These are phyloP conservation scores for Saturnispora kantuleensis DNA, from an alignment of 805 yeast genomes.

Conservation along the genomic window DNA sequence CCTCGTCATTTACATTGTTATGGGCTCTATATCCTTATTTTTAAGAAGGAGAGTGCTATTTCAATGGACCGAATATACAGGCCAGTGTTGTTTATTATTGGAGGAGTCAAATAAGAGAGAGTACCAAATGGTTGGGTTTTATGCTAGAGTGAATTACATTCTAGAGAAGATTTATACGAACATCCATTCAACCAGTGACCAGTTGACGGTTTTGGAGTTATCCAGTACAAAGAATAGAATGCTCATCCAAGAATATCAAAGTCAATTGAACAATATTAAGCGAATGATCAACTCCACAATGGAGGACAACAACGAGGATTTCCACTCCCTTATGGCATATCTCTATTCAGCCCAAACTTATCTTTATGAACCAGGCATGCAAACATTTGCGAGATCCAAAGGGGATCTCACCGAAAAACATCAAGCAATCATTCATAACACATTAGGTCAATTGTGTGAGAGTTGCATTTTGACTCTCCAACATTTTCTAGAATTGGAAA, in stretches of 20 bases:
- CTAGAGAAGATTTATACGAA: conserved; percentile 52
- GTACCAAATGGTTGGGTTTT: conserved; percentile 39
- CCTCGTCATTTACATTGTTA: conserved; percentile 48
- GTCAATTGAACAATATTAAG: conserved; percentile 33
- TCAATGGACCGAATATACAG: conserved; percentile 56
- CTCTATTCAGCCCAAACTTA: conserved; percentile 58
- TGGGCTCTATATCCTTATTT: conserved; percentile 56
- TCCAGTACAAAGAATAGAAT: conserved; percentile 27
- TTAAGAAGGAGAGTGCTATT: conserved; percentile 53
- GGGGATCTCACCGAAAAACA: conserved; percentile 24
- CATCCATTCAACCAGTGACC: conserved; percentile 34
- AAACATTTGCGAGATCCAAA: conserved; percentile 13
- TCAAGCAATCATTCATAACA: conserved; percentile 13
- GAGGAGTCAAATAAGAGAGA: conserved; percentile 28
- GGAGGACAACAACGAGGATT: conserved; percentile 27
- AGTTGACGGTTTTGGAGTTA: conserved; percentile 23
- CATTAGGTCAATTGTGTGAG: conserved; percentile 32
- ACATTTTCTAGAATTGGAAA: conserved; percentile 35
- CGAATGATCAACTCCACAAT: conserved; percentile 26
- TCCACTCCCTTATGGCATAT: conserved; percentile 34
- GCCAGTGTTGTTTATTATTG: conserved; percentile 46
- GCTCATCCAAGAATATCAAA: conserved; percentile 40
- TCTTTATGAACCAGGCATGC: conserved; percentile 44
- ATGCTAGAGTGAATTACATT: conserved; percentile 48
- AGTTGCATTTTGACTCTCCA: conserved; percentile 44